phyloP scores from a whole-genome alignment of 2,329 filamentous ascomycete genomes.

The Cytospora piceicola region DNA sequence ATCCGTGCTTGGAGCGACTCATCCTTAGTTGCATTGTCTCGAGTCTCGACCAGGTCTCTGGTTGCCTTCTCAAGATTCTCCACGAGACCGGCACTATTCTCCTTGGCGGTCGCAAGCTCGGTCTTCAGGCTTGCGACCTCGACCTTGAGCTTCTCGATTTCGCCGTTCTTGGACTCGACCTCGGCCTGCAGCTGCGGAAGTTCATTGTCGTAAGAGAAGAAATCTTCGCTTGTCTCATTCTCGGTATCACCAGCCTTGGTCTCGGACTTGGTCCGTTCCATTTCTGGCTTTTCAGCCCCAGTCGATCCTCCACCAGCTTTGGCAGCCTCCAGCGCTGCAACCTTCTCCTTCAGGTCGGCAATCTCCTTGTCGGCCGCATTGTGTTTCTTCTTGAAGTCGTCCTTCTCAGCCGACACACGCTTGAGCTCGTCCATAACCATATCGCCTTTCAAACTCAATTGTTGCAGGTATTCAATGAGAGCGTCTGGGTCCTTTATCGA shows the following conservation, averaged over 20 bases:
- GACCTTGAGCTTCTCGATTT: slow-evolving; percentile 70
- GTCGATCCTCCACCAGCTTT: slow-evolving; percentile 33
- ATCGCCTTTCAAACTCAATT: slow-evolving; percentile 81
- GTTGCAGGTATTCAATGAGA: slow-evolving; percentile 86
- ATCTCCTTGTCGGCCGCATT: slow-evolving; percentile 55
- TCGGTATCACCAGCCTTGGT: slow-evolving; percentile 40
- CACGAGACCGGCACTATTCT: slow-evolving; percentile 69
- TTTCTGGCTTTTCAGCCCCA: slow-evolving; percentile 34
- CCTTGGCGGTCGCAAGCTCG: slow-evolving; percentile 72
- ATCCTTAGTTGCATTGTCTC: slow-evolving; percentile 45
- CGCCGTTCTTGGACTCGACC: slow-evolving; percentile 68
- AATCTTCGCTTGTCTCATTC: slow-evolving; percentile 62
- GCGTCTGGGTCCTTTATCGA: slow-evolving; percentile 85
- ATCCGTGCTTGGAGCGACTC: slow-evolving; percentile 56
- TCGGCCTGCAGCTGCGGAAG: slow-evolving; percentile 79
- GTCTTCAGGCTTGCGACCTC: slow-evolving; percentile 71
- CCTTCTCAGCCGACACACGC: slow-evolving; percentile 79
- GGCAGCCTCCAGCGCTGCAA: slow-evolving; percentile 50
- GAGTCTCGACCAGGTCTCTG: slow-evolving; percentile 59
- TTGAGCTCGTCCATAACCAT: slow-evolving; percentile 96
- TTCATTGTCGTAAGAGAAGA: slow-evolving; percentile 93
- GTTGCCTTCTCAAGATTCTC: slow-evolving; percentile 70
- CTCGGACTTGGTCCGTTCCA: slow-evolving; percentile 40
- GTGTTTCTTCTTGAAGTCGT: slow-evolving; percentile 76
- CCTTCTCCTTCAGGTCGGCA: slow-evolving; percentile 53